These are phyloP conservation scores for Xylaria intraflava DNA, from an alignment of 495 filamentous ascomycete genomes.

Conservation along the genomic window DNA sequence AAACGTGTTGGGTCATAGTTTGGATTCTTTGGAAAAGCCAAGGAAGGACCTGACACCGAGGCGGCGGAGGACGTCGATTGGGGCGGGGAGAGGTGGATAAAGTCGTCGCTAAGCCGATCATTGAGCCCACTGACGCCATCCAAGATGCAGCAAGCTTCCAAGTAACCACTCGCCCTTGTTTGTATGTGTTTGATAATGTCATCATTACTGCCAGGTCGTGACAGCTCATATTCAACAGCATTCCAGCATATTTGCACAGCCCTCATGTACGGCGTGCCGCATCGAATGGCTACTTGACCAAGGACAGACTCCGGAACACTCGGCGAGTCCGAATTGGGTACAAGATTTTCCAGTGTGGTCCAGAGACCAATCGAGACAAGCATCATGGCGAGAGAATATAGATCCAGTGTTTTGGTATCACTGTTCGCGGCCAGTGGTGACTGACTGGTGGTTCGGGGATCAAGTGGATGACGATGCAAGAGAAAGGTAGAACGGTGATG, in stretches of 20 bases:
- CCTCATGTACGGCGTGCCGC: slow-evolving; percentile 70
- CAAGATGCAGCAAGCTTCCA: slow-evolving; percentile 46
- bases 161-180: slow-evolving; percentile 36
- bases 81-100: slow-evolving; percentile 12
- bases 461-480: slow-evolving; percentile 70
- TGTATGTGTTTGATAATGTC: slow-evolving; percentile 37
- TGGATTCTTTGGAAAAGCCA: not conserved
- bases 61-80: not conserved
- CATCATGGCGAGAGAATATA: slow-evolving; percentile 78
- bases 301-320: slow-evolving; percentile 38
- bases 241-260: slow-evolving; percentile 73
- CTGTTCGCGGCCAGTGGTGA: slow-evolving; percentile 37
- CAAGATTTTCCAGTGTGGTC: slow-evolving; percentile 63
- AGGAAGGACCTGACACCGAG: not conserved
- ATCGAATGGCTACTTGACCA: slow-evolving; percentile 62
- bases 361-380: slow-evolving; percentile 84
- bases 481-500: slow-evolving; percentile 39
- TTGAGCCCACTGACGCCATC: slow-evolving; percentile 44
- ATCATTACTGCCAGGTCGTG: slow-evolving; percentile 30
- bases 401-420: slow-evolving; percentile 61
- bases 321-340: slow-evolving; percentile 30
- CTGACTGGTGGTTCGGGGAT: slow-evolving; percentile 53
- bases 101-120: slow-evolving; percentile 38
- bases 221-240: slow-evolving; percentile 63
- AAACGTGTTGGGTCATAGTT: slow-evolving; percentile 2